Base-by-base conservation (phyloP, 495 filamentous ascomycete species). In the Xylaria palmicola region DNA sequence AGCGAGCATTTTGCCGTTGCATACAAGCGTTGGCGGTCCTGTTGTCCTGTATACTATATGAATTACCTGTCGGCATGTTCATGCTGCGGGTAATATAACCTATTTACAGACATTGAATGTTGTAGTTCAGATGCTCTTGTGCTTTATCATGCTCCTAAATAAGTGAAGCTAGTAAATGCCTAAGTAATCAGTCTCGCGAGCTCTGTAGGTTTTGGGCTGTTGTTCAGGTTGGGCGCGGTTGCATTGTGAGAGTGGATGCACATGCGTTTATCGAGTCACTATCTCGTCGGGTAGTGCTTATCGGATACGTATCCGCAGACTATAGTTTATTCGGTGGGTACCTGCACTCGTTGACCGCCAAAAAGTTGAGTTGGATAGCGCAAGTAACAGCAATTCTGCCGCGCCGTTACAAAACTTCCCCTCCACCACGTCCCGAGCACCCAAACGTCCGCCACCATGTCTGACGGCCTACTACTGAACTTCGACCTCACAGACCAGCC, bases 381-480 rank as follows among this genome's bases (percentile, higher is more conserved):
- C 4, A 26, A 19, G 24, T 17, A 32, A n/a, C 37, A 40, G 53
- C 47, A 69, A 65, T 70, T 67, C 63, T 66, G 60, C 64, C 64
- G 36, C 56, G 5, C 43, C 45, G 27, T 27, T 22, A 24, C 44
- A 27, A 22, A n/a, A 53, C 59, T 43, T 67, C 54, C 62, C 39
- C 51, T 20, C 29, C 34, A 8, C 26, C 45, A 39, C 36, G 24
- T 5, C 26, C 20, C 51, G 59, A 43, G 36, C 59, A 7, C 24
- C 49, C 24, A 53, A 34, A 57, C n/a, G 43, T 41, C 27, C 27
- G 22, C 56, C 7, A 64, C 17, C 50, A 97, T 97, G 93, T 91
- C 91, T 20, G 92, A 97, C 78, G 90, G 91, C 51, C 88, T 98
- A 85, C 83, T 97, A 48, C 80, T 97, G 72, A 98, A 98, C 71